A percentile compares a stretch with the other conserved stretches of the same genome.
Evolutionary conservation across 2,329 filamentous ascomycete genomes (phyloP).

Genomic region (Microcyclosporella mali): DNA sequence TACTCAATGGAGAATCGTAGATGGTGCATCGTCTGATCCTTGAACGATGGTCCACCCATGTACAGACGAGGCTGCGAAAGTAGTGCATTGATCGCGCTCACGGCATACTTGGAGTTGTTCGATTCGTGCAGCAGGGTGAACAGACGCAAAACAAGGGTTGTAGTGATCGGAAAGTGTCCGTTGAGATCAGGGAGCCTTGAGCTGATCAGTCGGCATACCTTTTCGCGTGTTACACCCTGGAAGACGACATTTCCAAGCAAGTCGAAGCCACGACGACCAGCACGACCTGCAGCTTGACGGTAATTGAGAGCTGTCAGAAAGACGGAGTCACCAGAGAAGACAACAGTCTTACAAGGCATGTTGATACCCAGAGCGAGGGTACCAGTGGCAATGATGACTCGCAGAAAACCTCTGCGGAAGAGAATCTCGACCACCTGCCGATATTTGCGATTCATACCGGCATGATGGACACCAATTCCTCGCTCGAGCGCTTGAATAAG

Average conservation of each 20-base stretch:
- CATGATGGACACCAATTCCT: constrained; percentile 71
- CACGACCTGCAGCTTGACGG: constrained; percentile 68
- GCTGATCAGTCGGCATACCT: constrained; percentile 63
- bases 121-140: constrained; percentile 63
- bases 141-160: constrained; percentile 62
- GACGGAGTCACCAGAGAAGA: constrained; percentile 67
- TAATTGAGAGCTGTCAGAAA: constrained; percentile 71
- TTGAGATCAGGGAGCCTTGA: constrained; percentile 67
- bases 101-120: constrained; percentile 56
- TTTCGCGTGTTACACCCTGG: constrained; percentile 55
- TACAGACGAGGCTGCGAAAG: constrained; percentile 65
- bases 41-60: constrained; percentile 61
- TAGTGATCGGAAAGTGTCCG: constrained; percentile 73
- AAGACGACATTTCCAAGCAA: constrained; percentile 77
- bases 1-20: constrained; percentile 78
- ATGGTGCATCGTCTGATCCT: constrained; percentile 66
- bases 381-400: constrained; percentile 67
- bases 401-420: constrained; percentile 65
- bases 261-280: constrained; percentile 74
- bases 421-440: constrained; percentile 67
- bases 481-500: constrained; percentile 57
- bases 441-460: constrained; percentile 72
- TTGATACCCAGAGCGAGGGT: constrained; percentile 74
- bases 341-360: constrained; percentile 76
- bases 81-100: constrained; percentile 58